Evolutionary conservation across 2,329 filamentous ascomycete species (phyloP).

Genomic region (Chalara sp.): DNA sequence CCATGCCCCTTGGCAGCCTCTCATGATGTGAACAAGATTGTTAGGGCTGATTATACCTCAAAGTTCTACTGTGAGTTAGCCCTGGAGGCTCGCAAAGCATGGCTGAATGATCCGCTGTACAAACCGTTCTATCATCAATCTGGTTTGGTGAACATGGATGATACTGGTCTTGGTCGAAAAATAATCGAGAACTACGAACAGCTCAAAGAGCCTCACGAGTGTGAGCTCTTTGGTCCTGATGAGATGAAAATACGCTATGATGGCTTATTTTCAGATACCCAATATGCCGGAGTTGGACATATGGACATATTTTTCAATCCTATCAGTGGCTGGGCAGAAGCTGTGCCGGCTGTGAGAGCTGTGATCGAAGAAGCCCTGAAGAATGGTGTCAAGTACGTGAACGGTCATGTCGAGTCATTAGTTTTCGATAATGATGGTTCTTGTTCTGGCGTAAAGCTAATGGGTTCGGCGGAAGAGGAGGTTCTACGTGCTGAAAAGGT

Average conservation of each 20-base stretch:
- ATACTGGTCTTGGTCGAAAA: slow-evolving; percentile 37
- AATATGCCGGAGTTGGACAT: slow-evolving; percentile 27
- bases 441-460: slow-evolving; percentile 43
- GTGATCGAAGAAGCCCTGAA: slow-evolving; percentile 37
- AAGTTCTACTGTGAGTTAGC: slow-evolving; percentile 43
- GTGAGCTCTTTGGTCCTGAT: slow-evolving; percentile 36
- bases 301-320: slow-evolving; percentile 41
- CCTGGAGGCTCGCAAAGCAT: slow-evolving; percentile 40
- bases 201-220: slow-evolving; percentile 28
- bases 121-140: slow-evolving; percentile 40
- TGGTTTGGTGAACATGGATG: slow-evolving; percentile 41
- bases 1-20: slow-evolving; percentile 42
- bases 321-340: slow-evolving; percentile 46
- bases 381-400: slow-evolving; percentile 37
- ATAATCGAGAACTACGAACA: slow-evolving; percentile 38
- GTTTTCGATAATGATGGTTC: slow-evolving; percentile 38
- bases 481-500: slow-evolving; percentile 44
- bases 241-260: slow-evolving; percentile 33
- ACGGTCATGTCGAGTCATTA: slow-evolving; percentile 37
- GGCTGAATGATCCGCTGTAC: slow-evolving; percentile 41
- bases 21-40: slow-evolving; percentile 54
- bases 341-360: slow-evolving; percentile 36
- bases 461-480: slow-evolving; percentile 31
- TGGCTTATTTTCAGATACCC: slow-evolving; percentile 31
- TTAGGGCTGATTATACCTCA: slow-evolving; percentile 50